A percentile compares a stretch with the other conserved stretches of the same genome.
These are phyloP conservation scores for Fraxinus platypoda DNA, from an alignment of 305 asterid species.

Conservation along the genomic window DNA sequence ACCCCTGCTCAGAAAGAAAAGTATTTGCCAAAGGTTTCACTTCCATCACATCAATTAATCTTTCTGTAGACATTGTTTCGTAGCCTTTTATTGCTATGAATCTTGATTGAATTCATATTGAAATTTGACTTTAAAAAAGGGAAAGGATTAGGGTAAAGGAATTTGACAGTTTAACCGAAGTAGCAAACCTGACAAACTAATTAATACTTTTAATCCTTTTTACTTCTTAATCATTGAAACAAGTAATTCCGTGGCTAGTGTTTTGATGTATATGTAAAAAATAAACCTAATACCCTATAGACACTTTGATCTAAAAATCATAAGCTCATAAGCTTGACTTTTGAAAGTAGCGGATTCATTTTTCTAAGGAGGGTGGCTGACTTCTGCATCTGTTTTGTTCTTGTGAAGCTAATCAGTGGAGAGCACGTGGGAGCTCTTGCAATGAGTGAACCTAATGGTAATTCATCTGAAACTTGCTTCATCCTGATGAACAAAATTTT, in stretches of 20 bases:
- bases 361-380: slow-evolving; percentile 21
- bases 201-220: not conserved
- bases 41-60: slow-evolving; percentile 19
- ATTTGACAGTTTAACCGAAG: not conserved
- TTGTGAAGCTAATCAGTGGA: slow-evolving; percentile 82
- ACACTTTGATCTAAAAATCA: not conserved
- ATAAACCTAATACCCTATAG: not conserved
- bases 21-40: slow-evolving; percentile 83
- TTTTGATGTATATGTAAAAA: not conserved
- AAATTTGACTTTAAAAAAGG: not conserved
- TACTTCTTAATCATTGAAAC: slow-evolving; percentile 4
- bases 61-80: slow-evolving; percentile 2
- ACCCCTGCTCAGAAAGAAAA: slow-evolving; percentile 80
- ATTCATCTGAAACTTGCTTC: slow-evolving; percentile 22
- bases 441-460: slow-evolving; percentile 99
- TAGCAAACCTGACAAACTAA: slow-evolving; percentile 1
- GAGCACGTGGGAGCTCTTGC: slow-evolving; percentile 99
- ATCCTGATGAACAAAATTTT: slow-evolving; percentile 17
- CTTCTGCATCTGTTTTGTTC: slow-evolving; percentile 30
- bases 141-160: slow-evolving; percentile 7
- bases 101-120: slow-evolving; percentile 8
- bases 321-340: not conserved
- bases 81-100: not conserved
- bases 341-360: not conserved
- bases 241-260: not conserved